Conservation (phyloP, 208 protist genomes). For the Kentomonas sorsogonicus region DNA sequence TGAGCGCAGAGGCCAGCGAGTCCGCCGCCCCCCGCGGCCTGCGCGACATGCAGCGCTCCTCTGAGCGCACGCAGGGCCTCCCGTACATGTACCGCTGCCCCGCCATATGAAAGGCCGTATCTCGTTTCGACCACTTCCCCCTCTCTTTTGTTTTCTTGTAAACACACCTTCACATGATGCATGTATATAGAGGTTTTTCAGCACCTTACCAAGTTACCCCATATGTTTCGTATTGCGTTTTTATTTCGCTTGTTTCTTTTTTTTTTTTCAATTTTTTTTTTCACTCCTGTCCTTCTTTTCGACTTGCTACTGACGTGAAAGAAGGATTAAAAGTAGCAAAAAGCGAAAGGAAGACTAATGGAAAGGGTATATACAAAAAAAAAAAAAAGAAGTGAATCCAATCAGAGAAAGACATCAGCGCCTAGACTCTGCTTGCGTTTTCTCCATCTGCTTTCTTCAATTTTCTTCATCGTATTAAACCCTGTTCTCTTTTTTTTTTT, state of each 20-base stretch:
- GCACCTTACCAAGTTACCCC: no score
- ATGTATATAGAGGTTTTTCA: no score
- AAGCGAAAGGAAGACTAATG: not conserved
- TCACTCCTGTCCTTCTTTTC: slow-evolving; percentile 14
- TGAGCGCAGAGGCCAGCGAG: slow-evolving; percentile 30
- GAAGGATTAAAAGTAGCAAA: not conserved
- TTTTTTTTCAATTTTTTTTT: slow-evolving; percentile 12
- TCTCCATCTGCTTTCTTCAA: not conserved
- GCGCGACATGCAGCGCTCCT: slow-evolving; percentile 72
- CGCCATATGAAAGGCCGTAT: slow-evolving; percentile 43
- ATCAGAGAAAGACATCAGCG: not conserved
- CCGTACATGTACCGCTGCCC: slow-evolving; percentile 91
- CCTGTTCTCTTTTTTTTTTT: not conserved
- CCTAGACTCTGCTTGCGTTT: not conserved
- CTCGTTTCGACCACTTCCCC: no score
- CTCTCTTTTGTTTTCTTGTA: no score
- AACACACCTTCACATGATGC: no score
- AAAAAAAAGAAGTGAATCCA: not conserved
- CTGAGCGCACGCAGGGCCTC: slow-evolving; percentile 81
- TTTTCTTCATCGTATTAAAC: not conserved
- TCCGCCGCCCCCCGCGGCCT: slow-evolving; percentile 28
- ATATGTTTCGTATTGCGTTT: slow-evolving; percentile 1
- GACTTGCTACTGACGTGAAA: not conserved
- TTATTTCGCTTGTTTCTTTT: slow-evolving; percentile 7
- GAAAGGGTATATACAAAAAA: not conserved